Percentiles rank a stretch among this genome's conserved stretches.
Evolutionary conservation across 352 stramenopile species (phyloP).

Genomic region (Globisporangium abappressorium): DNA sequence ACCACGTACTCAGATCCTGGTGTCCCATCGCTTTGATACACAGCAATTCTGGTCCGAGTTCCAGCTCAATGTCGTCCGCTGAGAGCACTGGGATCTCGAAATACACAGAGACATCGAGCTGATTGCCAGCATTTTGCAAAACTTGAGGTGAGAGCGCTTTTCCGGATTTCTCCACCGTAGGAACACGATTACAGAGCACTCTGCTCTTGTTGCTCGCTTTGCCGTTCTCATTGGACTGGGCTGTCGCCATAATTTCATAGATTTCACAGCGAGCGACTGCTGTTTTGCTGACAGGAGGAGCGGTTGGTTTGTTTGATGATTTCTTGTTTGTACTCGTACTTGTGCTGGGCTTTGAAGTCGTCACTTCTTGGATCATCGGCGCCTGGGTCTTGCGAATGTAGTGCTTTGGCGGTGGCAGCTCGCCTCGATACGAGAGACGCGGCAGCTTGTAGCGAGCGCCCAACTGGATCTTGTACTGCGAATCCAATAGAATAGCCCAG

Average conservation of each 20-base stretch:
- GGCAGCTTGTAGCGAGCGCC: conserved; percentile 78
- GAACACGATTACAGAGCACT: conserved; percentile 28
- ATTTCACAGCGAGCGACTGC: conserved; percentile 35
- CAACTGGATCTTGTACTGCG: conserved; percentile 77
- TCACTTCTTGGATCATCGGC: conserved; percentile 75
- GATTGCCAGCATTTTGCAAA: conserved; percentile 30
- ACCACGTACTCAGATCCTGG: conserved; percentile 43
- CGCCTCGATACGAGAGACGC: conserved; percentile 57
- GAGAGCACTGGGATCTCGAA: conserved; percentile 37
- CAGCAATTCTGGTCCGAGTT: conserved; percentile 49
- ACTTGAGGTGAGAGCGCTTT: conserved; percentile 42
- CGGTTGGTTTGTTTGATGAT: not conserved
- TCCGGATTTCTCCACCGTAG: conserved; percentile 31
- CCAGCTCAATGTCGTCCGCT: conserved; percentile 37
- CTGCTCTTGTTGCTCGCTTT: not conserved
- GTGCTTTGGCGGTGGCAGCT: conserved; percentile 65
- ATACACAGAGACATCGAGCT: conserved; percentile 33
- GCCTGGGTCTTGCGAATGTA: conserved; percentile 74
- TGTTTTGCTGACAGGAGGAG: conserved; percentile 21
- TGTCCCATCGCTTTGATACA: conserved; percentile 44
- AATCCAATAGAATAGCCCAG: not conserved
- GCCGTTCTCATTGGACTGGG: not conserved
- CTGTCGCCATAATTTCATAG: conserved; percentile 27
- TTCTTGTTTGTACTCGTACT: conserved; percentile 15
- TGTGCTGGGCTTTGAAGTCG: conserved; percentile 15